Conservation (phyloP, 2,329 filamentous ascomycete genomes). For the Sordariomycetes sp. region DNA sequence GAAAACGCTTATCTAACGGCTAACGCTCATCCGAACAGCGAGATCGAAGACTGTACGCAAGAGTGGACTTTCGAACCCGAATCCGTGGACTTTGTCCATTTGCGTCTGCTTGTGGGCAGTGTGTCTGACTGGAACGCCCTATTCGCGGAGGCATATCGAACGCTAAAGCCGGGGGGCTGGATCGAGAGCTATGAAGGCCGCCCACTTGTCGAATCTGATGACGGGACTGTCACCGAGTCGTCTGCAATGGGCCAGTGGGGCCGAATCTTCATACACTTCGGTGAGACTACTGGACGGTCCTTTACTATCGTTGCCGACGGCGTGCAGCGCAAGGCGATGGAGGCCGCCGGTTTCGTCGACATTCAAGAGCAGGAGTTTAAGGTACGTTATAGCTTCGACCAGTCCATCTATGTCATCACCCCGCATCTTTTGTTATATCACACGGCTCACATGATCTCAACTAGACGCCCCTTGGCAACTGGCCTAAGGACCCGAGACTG, state of each 20-base stretch:
- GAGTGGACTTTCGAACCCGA: slow-evolving; percentile 29
- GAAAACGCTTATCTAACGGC: background rate
- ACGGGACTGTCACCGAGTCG: slow-evolving; percentile 13
- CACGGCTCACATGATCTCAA: too few relatives aligned
- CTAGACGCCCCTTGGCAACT: too few relatives aligned
- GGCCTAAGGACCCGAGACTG: too few relatives aligned
- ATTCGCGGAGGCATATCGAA: slow-evolving; percentile 32
- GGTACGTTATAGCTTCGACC: too few relatives aligned
- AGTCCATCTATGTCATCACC: too few relatives aligned
- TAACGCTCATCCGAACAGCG: background rate
- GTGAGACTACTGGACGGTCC: slow-evolving; percentile 15
- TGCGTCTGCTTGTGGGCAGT: slow-evolving; percentile 41
- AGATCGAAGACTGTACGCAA: slow-evolving; percentile 18
- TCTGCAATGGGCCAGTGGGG: slow-evolving; percentile 15
- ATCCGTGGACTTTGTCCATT: slow-evolving; percentile 45
- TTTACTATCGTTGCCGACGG: slow-evolving; percentile 13
- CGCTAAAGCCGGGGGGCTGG: slow-evolving; percentile 28
- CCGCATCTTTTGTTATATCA: too few relatives aligned
- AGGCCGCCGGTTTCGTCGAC: slow-evolving; percentile 30
- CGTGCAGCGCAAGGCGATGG: slow-evolving; percentile 10
- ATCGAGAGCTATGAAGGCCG: slow-evolving; percentile 18
- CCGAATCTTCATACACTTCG: slow-evolving; percentile 14
- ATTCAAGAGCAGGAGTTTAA: slow-evolving; percentile 12
- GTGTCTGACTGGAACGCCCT: slow-evolving; percentile 42
- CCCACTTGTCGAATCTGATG: slow-evolving; percentile 20